Evolutionary conservation across 495 filamentous ascomycete genomes (phyloP), one percentile per base, ranked within the genome.

Genomic region (Acidiella bohemica): DNA sequence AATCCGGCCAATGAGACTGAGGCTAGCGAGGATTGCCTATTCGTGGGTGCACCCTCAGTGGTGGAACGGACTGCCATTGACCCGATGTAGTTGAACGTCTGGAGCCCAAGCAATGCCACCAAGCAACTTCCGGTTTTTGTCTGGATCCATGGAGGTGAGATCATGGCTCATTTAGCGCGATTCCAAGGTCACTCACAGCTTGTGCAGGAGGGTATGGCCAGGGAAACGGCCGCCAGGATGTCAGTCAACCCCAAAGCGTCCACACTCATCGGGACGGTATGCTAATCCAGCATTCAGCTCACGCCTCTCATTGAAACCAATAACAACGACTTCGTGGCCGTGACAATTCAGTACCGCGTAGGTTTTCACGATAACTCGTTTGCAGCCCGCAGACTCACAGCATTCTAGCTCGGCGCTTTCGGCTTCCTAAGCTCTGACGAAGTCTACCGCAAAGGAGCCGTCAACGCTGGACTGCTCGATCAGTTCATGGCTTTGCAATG

Each of bases 401-500:
- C 21, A n/a, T 2, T 6, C 13, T 21, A 50, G 42, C 46, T 56
- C 19, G 43, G 56, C 36, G 71, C 72, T 1, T 78, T 81, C 53
- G 77, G 77, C 5, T 81, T 69, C 56, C 54, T 77, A 2, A 56
- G 60, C 36, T 57, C 59, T 37, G 39, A 62, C 32, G 61, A 68
- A 11, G 47, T 73, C 14, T 55, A 58, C 27, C 49, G 59, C 19
- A 66, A 67, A 42, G 71, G 75, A n/a, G 64, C 66, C 17, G 62
- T 61, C 27, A 85, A 84, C 40, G 68, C 70, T 0, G 80, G 70
- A 0, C 60, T 84, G 1, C 57, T 70, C 17, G 81, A 86, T 51
- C 76, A 81, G 49, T 64, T 70, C 6, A 64, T 80, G 46, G 80
- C 76, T 11, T 60, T 87, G 24, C 57, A 80, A 24, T 90, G 83